A percentile compares a stretch with the other conserved stretches of the same genome.
phyloP scores from a whole-genome alignment of 306 rosid genomes.

The Malus sieversii region DNA sequence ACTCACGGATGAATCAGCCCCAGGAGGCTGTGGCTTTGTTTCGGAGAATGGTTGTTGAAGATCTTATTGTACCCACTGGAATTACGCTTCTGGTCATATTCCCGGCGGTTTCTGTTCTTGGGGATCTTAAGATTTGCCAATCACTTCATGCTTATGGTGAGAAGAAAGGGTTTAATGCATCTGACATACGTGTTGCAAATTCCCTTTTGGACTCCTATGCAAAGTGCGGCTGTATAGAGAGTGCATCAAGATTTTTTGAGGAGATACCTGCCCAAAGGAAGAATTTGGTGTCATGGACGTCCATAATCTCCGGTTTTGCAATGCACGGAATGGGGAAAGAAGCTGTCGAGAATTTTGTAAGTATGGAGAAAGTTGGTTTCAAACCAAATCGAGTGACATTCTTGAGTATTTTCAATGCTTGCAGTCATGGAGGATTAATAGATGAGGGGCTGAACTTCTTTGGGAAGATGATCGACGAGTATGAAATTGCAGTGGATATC shows the following conservation, averaged over 20 bases:
- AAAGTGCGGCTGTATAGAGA: constrained; percentile 49
- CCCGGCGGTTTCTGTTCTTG: constrained; percentile 59
- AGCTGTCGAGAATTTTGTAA: constrained; percentile 40
- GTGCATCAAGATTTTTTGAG: constrained; percentile 33
- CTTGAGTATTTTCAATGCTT: constrained; percentile 50
- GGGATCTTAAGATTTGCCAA: constrained; percentile 45
- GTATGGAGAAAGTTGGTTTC: constrained; percentile 54
- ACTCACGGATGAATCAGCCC: neutral
- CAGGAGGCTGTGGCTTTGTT: neutral
- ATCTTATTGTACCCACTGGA: constrained; percentile 46
- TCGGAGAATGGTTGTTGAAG: neutral
- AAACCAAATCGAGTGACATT: constrained; percentile 53
- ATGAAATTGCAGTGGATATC: constrained; percentile 20
- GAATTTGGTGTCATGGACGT: constrained; percentile 62
- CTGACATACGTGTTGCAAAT: constrained; percentile 11
- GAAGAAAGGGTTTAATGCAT: constrained; percentile 47
- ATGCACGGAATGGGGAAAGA: constrained; percentile 61
- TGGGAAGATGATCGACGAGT: constrained; percentile 34
- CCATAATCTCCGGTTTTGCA: constrained; percentile 56
- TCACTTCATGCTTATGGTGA: constrained; percentile 56
- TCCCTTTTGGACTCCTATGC: constrained; percentile 39
- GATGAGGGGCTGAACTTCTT: constrained; percentile 66
- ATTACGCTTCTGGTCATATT: constrained; percentile 55
- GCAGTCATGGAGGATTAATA: constrained; percentile 72
- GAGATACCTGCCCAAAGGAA: constrained; percentile 42